These are phyloP conservation scores for Xerocomus spinulosus DNA, from an alignment of 768 basidiomycete genomes.

Conservation along the genomic window DNA sequence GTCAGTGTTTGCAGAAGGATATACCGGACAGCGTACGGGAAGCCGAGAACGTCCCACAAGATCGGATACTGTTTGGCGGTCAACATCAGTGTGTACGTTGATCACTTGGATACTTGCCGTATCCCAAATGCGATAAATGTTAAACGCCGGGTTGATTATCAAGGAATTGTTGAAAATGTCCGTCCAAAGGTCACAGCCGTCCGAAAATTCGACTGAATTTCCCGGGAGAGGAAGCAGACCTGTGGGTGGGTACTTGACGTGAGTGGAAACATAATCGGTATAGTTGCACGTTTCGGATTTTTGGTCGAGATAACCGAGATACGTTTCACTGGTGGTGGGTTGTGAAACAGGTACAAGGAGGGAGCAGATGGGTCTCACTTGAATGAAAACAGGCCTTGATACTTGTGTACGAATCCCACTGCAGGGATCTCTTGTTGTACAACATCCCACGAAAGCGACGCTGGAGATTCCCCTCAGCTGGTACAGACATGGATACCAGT, in stretches of 20 bases:
- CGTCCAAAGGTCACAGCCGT: constrained; percentile 66
- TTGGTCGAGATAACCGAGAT: constrained; percentile 54
- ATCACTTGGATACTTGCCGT: constrained; percentile 34
- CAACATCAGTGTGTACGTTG: background rate
- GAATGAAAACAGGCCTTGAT: constrained; percentile 63
- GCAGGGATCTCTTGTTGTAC: constrained; percentile 69
- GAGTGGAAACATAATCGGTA: constrained; percentile 53
- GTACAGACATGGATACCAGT: background rate
- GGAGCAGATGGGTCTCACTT: constrained; percentile 50
- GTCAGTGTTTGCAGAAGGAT: background rate
- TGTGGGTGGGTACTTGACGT: constrained; percentile 65
- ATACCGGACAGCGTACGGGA: constrained; percentile 52
- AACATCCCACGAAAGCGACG: constrained; percentile 56
- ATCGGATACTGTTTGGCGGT: constrained; percentile 44
- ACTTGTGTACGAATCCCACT: constrained; percentile 70
- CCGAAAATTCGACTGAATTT: constrained; percentile 40
- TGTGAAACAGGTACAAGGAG: background rate
- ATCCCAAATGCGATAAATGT: constrained; percentile 75
- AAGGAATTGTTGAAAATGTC: constrained; percentile 59
- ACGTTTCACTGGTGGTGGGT: constrained; percentile 46
- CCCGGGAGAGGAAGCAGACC: constrained; percentile 66
- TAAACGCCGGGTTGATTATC: constrained; percentile 66
- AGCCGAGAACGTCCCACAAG: constrained; percentile 79
- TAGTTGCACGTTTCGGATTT: constrained; percentile 57
- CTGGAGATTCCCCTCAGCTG: no score